Evolutionary conservation across 108 stramenopile species (phyloP).

Genomic region (Conticribra weissflogii): DNA sequence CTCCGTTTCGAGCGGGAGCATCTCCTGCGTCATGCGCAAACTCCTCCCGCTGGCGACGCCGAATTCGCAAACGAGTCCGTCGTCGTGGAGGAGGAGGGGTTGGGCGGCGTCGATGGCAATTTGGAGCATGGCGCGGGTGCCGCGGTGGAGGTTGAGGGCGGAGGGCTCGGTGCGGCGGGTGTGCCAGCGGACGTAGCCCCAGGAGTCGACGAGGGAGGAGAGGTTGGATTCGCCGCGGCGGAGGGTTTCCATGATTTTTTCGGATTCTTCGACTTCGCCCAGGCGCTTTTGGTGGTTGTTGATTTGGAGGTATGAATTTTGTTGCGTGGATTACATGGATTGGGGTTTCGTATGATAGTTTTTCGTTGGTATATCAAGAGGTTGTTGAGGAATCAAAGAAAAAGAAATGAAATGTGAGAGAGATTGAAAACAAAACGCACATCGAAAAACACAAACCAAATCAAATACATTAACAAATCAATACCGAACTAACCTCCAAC

Average conservation of each 20-base stretch:
- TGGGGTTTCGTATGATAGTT: no score
- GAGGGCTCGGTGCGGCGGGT: conserved; percentile 54
- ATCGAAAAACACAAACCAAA: not conserved
- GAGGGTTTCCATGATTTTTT: conserved; percentile 69
- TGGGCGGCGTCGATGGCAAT: conserved; percentile 79
- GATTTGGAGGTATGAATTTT: not conserved
- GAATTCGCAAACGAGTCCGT: conserved; percentile 86
- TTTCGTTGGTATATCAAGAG: no score
- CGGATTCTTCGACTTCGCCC: conserved; percentile 67
- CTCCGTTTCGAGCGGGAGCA: conserved; percentile 67
- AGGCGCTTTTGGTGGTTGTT: conserved; percentile 41
- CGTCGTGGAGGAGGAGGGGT: conserved; percentile 66
- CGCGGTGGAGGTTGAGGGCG: conserved; percentile 73
- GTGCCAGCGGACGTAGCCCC: conserved; percentile 92
- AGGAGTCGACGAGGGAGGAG: conserved; percentile 79
- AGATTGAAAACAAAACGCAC: not conserved
- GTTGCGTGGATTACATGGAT: no score
- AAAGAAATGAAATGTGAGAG: not conserved
- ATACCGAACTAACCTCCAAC: conserved; percentile 48
- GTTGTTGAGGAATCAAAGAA: no score
- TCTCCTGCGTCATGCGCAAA: conserved; percentile 83
- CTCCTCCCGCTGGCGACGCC: conserved; percentile 82
- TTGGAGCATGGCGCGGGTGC: conserved; percentile 83
- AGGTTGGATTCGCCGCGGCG: conserved; percentile 66
- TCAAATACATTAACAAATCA: not conserved